These are phyloP conservation scores for Knoxdaviesia capensis DNA, from an alignment of 2,329 filamentous ascomycete species.

Conservation along the genomic window DNA sequence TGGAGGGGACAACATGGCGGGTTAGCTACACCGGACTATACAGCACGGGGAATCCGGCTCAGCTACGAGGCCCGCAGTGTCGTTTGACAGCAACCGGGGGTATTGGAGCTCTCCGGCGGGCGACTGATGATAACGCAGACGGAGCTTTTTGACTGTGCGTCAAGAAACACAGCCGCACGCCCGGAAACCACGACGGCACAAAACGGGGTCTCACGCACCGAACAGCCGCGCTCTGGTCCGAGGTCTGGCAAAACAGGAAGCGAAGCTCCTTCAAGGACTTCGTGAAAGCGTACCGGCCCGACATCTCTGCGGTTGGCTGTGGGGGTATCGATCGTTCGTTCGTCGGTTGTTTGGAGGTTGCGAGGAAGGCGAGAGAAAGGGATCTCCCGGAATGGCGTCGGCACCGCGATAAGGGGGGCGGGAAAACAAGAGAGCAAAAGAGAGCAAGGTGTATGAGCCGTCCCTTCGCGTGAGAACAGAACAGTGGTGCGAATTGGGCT, in stretches of 20 bases:
- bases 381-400: background rate
- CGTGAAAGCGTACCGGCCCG: slow-evolving; percentile 79
- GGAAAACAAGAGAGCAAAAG: background rate
- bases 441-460: background rate
- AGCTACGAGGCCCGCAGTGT: background rate
- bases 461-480: background rate
- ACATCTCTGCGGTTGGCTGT: slow-evolving; percentile 34
- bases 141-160: no score
- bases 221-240: slow-evolving; percentile 71
- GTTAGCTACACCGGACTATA: slow-evolving; percentile 3
- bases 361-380: no score
- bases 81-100: background rate
- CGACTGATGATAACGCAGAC: no score
- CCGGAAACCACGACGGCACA: background rate
- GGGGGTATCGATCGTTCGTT: no score
- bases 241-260: slow-evolving; percentile 93
- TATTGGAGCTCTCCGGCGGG: background rate
- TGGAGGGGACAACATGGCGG: slow-evolving; percentile 16
- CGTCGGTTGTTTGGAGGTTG: no score
- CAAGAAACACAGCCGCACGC: no score
- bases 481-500: background rate
- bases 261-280: slow-evolving; percentile 84
- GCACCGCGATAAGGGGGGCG: background rate
- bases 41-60: background rate
- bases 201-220: slow-evolving; percentile 32